Evolutionary conservation across 345 rosid genomes (phyloP), one percentile per base, ranked within the genome.

Genomic region (Hevea brasiliensis): DNA sequence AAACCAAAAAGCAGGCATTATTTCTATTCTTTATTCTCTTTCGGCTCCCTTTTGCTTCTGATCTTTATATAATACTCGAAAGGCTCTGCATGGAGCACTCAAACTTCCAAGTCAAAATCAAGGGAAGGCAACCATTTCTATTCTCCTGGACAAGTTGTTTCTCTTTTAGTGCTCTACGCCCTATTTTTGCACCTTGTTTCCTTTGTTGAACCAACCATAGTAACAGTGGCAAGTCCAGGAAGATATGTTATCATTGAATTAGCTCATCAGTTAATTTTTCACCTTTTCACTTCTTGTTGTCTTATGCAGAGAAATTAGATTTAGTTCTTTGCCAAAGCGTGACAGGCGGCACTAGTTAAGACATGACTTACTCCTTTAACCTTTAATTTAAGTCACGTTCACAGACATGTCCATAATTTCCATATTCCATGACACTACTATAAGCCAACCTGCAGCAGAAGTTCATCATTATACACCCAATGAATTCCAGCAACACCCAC

Each of bases 1-100:
- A 67, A 75, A 63, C 92, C 89, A 90, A 69, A 80, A 70, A 37
- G 77, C 69, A 64, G 67, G 79, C 87, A 84, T 85, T 64, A 53
- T 32, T 51, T 54, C 20, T 18, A 5, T n/a, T n/a, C 60, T 23
- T 32, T 27, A 1, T 29, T 6, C 18, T 29, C 40, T 41, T 12
- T 21, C 6, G 7, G 4, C 8, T 32, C 12, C 8, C 21, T 60
- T 60, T 6, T 3, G 54, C 21, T 35, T 48, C 17, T n/a, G 8
- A 35, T 15, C 27, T 58, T 65, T 61, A 17, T 18, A 67, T 58
- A 8, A 7, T 42, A 37, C 17, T 24, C 18, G 11, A 18, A 17
- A 50, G 64, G n/a, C 5, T 18, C 8, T 41, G 11, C 37, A 23
- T 55, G 18, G 21, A 47, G 27, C 65, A 41, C 55, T 27, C 27